Conservation (phyloP, 179 eudicot genomes). For the Silene vulgaris region DNA sequence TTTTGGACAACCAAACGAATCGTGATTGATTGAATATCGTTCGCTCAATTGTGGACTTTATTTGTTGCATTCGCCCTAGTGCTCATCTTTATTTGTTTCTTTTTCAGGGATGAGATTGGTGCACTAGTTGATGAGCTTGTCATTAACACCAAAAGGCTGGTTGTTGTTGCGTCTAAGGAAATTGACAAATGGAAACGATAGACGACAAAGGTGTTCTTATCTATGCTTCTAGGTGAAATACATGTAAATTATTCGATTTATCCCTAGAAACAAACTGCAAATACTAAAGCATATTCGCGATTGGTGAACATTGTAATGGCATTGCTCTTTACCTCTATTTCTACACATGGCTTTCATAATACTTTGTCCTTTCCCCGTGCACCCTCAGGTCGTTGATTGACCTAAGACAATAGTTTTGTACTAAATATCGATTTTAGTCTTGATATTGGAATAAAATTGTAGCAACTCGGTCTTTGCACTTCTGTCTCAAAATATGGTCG, state of each 20-base stretch:
- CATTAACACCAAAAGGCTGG: conserved; percentile 55
- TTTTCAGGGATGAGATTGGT: conserved; percentile 62
- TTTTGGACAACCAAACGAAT: background rate
- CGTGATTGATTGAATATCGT: background rate
- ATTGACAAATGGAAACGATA: conserved; percentile 66
- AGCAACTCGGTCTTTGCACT: background rate
- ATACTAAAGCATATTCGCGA: conserved; percentile 4
- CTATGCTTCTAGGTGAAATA: conserved; percentile 2
- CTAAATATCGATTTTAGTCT: background rate
- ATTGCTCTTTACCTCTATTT: background rate
- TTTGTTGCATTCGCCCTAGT: conserved; percentile 8
- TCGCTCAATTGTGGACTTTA: background rate
- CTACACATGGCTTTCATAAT: background rate
- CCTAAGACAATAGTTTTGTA: background rate
- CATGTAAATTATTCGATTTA: conserved; percentile 19
- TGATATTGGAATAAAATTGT: background rate
- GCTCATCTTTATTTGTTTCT: conserved; percentile 7
- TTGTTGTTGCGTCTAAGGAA: conserved; percentile 56
- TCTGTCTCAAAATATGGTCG: background rate
- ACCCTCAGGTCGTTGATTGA: background rate
- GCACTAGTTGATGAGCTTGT: conserved; percentile 57
- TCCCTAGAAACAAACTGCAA: background rate
- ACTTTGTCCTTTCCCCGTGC: background rate
- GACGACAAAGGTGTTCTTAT: background rate
- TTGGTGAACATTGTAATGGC: conserved; percentile 3